phyloP scores from a whole-genome alignment of 1,284 basidiomycete genomes.

The Amylostereum chailletii region DNA sequence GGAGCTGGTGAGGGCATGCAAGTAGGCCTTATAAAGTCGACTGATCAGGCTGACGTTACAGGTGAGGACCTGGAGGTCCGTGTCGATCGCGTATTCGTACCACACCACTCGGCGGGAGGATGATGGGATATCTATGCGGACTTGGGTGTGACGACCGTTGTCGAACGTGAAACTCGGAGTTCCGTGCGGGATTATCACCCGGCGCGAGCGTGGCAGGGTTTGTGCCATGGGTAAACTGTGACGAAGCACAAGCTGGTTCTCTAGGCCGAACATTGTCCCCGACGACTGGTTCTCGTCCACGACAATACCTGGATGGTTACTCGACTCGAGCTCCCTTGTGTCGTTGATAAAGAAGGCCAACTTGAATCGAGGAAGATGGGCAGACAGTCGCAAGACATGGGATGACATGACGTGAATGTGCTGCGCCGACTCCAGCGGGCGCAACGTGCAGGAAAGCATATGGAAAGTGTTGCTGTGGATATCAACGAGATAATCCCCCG shows the following conservation, averaged over 20 bases:
- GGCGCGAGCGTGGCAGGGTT: conserved; percentile 14
- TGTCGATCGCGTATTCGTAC: conserved; percentile 29
- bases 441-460: conserved; percentile 22
- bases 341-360: conserved; percentile 27
- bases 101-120: conserved; percentile 4
- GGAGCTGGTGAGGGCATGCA: conserved; percentile 37
- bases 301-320: conserved; percentile 26
- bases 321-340: conserved; percentile 21
- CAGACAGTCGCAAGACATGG: conserved; percentile 1
- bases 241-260: conserved; percentile 30
- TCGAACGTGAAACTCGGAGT: conserved; percentile 6
- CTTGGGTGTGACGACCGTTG: conserved; percentile 7
- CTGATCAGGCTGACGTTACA: conserved; percentile 23
- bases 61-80: conserved; percentile 27
- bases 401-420: conserved; percentile 3
- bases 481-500: conserved; percentile 15
- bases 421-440: conserved; percentile 21
- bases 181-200: conserved; percentile 29
- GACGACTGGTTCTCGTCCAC: conserved; percentile 25
- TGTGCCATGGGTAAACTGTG: conserved; percentile 6
- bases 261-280: conserved; percentile 31
- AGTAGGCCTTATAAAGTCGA: conserved; percentile 30
- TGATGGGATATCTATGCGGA: conserved; percentile 8
- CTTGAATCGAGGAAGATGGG: conserved; percentile 25
- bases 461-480: conserved; percentile 22